Evolutionary conservation across 1,284 basidiomycete genomes (phyloP), one percentile per base, ranked within the genome.

Genomic region (Mrakiaceae sp.): DNA sequence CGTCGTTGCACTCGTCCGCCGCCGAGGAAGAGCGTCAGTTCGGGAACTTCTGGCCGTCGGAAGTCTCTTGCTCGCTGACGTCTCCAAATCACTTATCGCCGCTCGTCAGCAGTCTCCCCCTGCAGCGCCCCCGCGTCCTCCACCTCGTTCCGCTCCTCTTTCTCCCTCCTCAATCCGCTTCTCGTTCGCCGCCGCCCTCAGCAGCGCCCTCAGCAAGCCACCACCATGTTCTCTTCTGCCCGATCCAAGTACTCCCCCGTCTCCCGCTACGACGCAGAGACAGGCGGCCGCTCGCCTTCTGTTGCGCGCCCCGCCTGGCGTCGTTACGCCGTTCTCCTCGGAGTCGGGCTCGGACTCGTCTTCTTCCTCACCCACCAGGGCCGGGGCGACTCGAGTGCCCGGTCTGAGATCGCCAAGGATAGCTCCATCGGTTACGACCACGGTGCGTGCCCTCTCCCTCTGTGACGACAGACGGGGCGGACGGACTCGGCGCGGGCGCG

Each of bases 261-360:
- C 16, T 40, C 27, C 39, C 63, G 63, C 43, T 57, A 59, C 63
- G 63, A 64, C 47, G 12, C 39, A 9, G 57, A 54, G 39, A 64
- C 63, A 3, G 63, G 63, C 46, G 63, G 63, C 27, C 56, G 63
- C 16, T 27, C 40, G 40, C 43, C 52, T 46, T 49, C 10, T 39
- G 40, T 3, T n/a, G 59, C 39, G 8, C 55, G 51, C 9, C 58
- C 70, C 8, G 64, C 67, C 2, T 75, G 74, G 74, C 76, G 74
- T 65, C 68, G 72, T 56, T 77, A 70, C 51, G 70, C 68, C 2
- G 39, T 72, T 42, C 65, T 75, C 46, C 71, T 67, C 44, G 65
- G 62, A 7, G 64, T 68, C 9, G 69, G 66, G 42, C 56, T 69
- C 0, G 55, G 69, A 50, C 59, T 71, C 43, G 52, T 74, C 12